Evolutionary conservation across 768 basidiomycete genomes (phyloP), one percentile per base, ranked within the genome.

Genomic region (Chlorophyllum brunneum): DNA sequence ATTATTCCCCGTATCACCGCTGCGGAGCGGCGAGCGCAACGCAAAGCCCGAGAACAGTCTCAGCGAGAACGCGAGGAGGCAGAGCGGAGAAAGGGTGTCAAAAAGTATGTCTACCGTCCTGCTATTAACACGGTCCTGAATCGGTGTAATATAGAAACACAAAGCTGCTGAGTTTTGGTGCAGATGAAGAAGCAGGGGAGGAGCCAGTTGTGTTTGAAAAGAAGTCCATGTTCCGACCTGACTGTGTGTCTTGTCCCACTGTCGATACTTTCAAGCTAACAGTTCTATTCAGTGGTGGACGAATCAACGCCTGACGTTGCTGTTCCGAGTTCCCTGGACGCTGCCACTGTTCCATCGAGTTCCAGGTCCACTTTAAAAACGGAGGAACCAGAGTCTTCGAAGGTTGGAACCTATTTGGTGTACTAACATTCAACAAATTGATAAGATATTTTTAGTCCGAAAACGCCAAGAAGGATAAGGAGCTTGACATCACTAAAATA

Each of bases 1-100:
- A 97, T 98, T 58, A 80, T 94, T 31, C 95, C 95, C 4, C 85
- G 97, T 22, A 99, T 98, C 55, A 99, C 97, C 1, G 93, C 94
- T 1, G 92, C 84, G 2, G 97, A 98, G 70, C 86, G 88, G 56
- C 80, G 85, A 34, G 85, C 76, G 0, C 97, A 99, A 64, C 86
- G 86, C 56, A 78, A 79, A 48, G 95, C 95, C 2, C 79, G 83
- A 34, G 85, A 92, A 62, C 77, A 82, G 55, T 84, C 80, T 1
- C 85, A 85, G 59, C 76, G 79, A 45, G 88, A 92, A 64, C 72
- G 88, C n/a, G 91, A 92, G 60, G 88, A 91, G 58, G 79, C 76
- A 30, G 76, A 79, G 55, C 77, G 83, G 31, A 75, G 82, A 53
- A 84, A 82, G 58, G 84, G 87, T 22, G 92, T 88, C 0, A 98